phyloP scores from a whole-genome alignment of 768 basidiomycete species.

The Kwoniella pini region DNA sequence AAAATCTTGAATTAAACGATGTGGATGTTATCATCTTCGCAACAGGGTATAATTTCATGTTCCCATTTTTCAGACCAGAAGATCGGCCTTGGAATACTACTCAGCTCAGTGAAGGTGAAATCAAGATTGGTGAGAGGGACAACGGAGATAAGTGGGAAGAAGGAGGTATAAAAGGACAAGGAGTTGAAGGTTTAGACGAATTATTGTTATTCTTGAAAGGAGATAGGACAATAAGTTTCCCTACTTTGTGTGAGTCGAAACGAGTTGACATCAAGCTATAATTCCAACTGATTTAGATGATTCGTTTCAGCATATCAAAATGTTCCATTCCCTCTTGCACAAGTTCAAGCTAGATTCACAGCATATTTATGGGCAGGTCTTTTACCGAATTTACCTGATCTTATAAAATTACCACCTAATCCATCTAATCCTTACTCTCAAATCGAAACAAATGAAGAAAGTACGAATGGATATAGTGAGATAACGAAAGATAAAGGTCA shows the following conservation, averaged over 20 bases:
- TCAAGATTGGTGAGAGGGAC: constrained; percentile 28
- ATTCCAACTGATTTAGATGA: background rate
- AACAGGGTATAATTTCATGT: constrained; percentile 55
- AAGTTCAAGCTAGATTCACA: constrained; percentile 67
- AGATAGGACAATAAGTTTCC: constrained; percentile 52
- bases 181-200: constrained; percentile 52
- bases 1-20: constrained; percentile 19
- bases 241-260: constrained; percentile 45
- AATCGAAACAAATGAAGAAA: background rate
- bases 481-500: constrained; percentile 12
- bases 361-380: constrained; percentile 49
- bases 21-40: constrained; percentile 56
- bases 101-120: constrained; percentile 23
- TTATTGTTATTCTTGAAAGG: constrained; percentile 53
- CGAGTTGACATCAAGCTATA: background rate
- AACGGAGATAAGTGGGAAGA: constrained; percentile 39
- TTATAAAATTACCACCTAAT: constrained; percentile 32
- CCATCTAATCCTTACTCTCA: constrained; percentile 39
- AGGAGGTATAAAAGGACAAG: constrained; percentile 47
- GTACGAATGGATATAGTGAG: background rate
- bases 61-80: constrained; percentile 48
- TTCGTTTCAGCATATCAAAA: constrained; percentile 56
- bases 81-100: constrained; percentile 48
- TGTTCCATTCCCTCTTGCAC: constrained; percentile 73
- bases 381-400: constrained; percentile 39